Evolutionary conservation across 208 protist genomes (phyloP).

Genomic region (Acanthamoeba royreba): DNA sequence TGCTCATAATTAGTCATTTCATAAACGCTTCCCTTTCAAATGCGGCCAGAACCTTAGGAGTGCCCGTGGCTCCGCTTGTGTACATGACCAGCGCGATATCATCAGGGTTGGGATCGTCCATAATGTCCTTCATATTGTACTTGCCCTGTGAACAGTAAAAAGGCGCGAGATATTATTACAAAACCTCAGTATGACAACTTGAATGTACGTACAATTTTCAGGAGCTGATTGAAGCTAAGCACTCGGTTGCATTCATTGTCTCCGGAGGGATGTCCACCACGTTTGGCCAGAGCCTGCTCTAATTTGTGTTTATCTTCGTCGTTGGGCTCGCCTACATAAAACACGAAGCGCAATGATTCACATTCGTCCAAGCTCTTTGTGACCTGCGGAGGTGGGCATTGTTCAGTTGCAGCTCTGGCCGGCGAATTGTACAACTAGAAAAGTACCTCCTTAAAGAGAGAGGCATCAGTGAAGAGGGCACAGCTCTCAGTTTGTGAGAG

Average conservation of each 20-base stretch:
- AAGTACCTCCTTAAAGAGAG: background rate
- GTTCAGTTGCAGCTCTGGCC: no score
- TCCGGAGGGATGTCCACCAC: background rate
- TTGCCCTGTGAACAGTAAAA: no score
- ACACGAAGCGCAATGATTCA: background rate
- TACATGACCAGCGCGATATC: slow-evolving; percentile 49
- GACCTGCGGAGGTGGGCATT: background rate
- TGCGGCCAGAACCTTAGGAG: slow-evolving; percentile 55
- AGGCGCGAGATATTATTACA: no score
- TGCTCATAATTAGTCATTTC: background rate
- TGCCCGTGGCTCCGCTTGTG: slow-evolving; percentile 56
- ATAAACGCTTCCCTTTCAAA: no score
- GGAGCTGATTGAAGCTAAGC: background rate
- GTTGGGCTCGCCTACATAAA: background rate
- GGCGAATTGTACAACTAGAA: no score
- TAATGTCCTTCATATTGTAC: background rate
- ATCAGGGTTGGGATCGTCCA: slow-evolving; percentile 16
- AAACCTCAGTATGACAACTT: no score
- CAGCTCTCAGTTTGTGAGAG: background rate
- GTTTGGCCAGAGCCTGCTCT: background rate
- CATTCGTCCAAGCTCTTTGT: background rate
- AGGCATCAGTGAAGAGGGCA: background rate
- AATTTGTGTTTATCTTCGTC: background rate
- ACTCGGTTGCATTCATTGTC: background rate
- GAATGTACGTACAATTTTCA: background rate